Evolutionary conservation across 768 basidiomycete genomes (phyloP), one percentile per base, ranked within the genome.

Genomic region (Agrocybe pediades): DNA sequence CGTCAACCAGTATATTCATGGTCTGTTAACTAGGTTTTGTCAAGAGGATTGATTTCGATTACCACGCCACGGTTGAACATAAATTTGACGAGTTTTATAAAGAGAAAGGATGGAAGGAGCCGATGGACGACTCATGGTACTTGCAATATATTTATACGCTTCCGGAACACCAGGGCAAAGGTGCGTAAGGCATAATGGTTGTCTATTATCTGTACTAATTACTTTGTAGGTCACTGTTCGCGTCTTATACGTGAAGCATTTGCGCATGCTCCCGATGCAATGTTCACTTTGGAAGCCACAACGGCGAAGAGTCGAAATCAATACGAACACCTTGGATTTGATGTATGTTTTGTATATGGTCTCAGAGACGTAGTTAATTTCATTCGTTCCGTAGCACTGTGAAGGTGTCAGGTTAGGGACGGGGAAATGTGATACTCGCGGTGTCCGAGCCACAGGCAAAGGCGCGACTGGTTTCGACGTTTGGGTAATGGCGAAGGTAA

Each of bases 321-420:
- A 48, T 72, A 71, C 59, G 44, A 55, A 5, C 71, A 67, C 52
- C 39, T 69, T 2, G 69, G 71, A 3, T 72, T 65, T 48, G 65
- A 66, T 61, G 68, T 68, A 49, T 42, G 62, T 41, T 19, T 40
- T 17, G 6, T 24, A 42, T 19, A 23, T 27, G 3, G 27, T 16
- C 15, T 27, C 20, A 29, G 6, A 2, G 13, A 5, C 30, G 7
- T 41, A 17, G 9, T 16, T 21, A n/a, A 27, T 1, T 17, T 26
- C 42, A 26, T 6, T 15, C 24, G 1, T 13, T 33, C 16, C n/a
- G 13, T 46, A 68, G 67, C 11, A 58, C 11, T 33, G 58, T 9
- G 50, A 39, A 11, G 46, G 62, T 1, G 40, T 64, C n/a, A 55
- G 26, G 16, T 44, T 67, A 42, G 68, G 68, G 1, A 47, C 52